Evolutionary conservation across 345 rosid genomes (phyloP), one percentile per base, ranked within the genome.

Genomic region (Clarkia xantiana): DNA sequence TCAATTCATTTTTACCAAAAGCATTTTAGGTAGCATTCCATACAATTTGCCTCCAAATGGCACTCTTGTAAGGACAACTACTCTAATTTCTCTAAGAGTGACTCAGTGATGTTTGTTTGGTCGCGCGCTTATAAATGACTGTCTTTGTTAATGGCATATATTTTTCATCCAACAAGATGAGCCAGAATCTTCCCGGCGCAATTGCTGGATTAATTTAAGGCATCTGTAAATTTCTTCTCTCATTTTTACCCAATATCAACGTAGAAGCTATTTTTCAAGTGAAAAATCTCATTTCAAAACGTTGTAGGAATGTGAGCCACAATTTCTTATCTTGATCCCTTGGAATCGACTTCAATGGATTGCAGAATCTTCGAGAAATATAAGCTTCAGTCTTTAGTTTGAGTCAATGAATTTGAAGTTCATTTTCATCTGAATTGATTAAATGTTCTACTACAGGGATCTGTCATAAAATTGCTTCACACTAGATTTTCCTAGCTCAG

Each of bases 401-500:
- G 17, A 20, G 44, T 48, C 40, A 1, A 48, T 10, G 17, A 17
- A 12, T 48, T 38, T 20, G 11, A 5, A 25, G 38, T 15, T 48
- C 16, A 8, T 10, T 16, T n/a, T 22, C 10, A 22, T 13, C 3
- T 48, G 14, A 20, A 12, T 9, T 1, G 14, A 1, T n/a, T 49
- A n/a, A 57, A 2, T 42, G 36, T 18, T 14, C 23, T 4, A 12
- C 14, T 29, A 20, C 71, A 86, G 98, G 86, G 98, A 91, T 73
- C 71, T 91, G 19, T 86, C 98, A 12, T 66, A 67, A 76, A 86
- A 91, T 57, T 58, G 76, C 60, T 80, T 91, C 62, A 64, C 67
- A 11, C 94, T 96, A 63, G 98, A 91, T 67, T 69, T 91, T 23
- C 96, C 96, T 4, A 80, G 74, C 72, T 86, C 96, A 44, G 77